Percentiles rank a stretch among this genome's conserved stretches.
phyloP scores from a whole-genome alignment of 1,284 basidiomycete genomes.

The Laetiporus sulphureus region DNA sequence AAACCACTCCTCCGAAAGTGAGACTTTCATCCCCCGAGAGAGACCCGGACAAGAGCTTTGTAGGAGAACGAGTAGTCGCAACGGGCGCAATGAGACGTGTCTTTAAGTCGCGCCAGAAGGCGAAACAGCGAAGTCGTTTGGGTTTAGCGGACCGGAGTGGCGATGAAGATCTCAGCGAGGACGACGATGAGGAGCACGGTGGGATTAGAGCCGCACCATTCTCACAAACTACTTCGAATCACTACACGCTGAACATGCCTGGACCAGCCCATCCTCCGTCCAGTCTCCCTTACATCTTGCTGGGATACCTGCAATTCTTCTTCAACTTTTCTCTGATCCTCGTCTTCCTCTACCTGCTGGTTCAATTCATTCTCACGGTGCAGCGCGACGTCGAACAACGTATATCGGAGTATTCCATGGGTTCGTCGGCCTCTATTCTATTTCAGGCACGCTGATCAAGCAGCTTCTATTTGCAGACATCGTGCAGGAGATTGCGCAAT shows the following conservation, averaged over 20 bases:
- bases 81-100: conserved; percentile 67
- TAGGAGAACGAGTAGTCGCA: conserved; percentile 40
- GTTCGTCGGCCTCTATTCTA: conserved; percentile 34
- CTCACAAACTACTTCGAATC: conserved; percentile 60
- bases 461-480: conserved; percentile 31
- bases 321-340: conserved; percentile 89
- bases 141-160: conserved; percentile 21
- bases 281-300: conserved; percentile 66
- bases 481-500: conserved; percentile 84
- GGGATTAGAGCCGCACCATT: conserved; percentile 27
- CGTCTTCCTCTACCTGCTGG: conserved; percentile 79
- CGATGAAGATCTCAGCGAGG: conserved; percentile 32
- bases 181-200: conserved; percentile 28
- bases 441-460: neutral
- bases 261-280: conserved; percentile 46
- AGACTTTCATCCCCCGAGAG: conserved; percentile 8
- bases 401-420: conserved; percentile 85
- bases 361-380: conserved; percentile 85
- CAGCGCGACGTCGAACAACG: conserved; percentile 87
- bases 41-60: conserved; percentile 30
- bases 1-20: conserved; percentile 51
- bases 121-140: conserved; percentile 28
- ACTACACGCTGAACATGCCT: conserved; percentile 76
- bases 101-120: conserved; percentile 53
- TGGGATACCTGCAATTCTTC: conserved; percentile 89